Evolutionary conservation across 345 rosid species (phyloP).

Genomic region (Moricandia moricandioides): DNA sequence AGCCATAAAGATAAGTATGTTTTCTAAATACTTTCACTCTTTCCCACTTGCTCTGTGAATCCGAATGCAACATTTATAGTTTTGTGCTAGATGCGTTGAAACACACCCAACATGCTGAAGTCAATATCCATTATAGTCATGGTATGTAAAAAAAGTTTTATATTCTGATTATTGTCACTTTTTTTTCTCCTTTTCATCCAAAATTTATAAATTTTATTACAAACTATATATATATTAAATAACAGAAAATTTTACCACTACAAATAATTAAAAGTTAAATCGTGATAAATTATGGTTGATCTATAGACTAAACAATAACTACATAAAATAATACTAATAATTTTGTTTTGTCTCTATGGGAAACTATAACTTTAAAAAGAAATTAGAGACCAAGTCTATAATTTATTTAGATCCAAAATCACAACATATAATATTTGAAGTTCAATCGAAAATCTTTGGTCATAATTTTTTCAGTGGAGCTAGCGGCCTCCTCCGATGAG

Average conservation of each 20-base stretch:
- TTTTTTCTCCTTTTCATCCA: not conserved
- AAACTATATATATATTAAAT: not conserved
- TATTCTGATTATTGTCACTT: not conserved
- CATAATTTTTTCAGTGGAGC: no score
- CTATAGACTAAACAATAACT: not conserved
- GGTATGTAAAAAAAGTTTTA: not conserved
- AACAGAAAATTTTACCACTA: not conserved
- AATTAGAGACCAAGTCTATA: no score
- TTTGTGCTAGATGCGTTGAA: not conserved
- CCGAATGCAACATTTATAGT: not conserved
- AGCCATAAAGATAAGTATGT: not conserved
- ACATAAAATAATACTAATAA: not conserved
- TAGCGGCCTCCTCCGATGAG: no score
- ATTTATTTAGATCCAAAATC: no score
- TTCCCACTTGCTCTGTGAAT: not conserved
- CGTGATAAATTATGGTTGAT: not conserved
- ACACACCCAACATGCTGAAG: not conserved
- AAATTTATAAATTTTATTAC: not conserved
- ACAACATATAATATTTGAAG: no score
- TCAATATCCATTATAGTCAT: not conserved
- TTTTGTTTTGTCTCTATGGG: not conserved
- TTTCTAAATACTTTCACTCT: not conserved
- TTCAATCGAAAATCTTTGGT: no score
- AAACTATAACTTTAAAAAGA: no score
- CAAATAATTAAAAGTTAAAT: not conserved